Base-by-base conservation (phyloP, 2,329 filamentous ascomycete genomes). In the Ceratocystis papillata region DNA sequence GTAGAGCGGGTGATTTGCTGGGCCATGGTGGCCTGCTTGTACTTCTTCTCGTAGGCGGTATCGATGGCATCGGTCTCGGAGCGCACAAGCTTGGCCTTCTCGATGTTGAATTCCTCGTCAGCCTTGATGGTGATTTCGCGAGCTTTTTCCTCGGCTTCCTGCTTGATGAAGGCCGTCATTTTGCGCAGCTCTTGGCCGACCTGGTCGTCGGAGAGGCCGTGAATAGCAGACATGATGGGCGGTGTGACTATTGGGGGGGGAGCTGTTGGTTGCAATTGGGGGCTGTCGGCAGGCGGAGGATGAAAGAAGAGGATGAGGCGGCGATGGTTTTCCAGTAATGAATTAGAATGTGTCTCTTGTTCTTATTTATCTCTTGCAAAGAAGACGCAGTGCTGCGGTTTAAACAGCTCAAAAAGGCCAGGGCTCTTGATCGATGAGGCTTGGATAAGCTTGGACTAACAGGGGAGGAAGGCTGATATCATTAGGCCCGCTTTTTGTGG, bases 101-200 rank as follows among this genome's bases (percentile, higher is more conserved):
- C 94, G 76, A 96, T 97, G 75, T 90, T 89, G 79, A 97, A 97
- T 78, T 99, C 94, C 78, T 97, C 91, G 80, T 97, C 92, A 77
- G 94, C 94, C 80, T 97, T 97, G 80, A 97, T 88, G 75, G 94
- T 86, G 78, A 99, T 97, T 79, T 99, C 94, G 75, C 89, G 89
- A 73, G 91, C 91, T 79, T 99, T 99, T 77, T 99, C 94, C 74
- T 88, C 84, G 68, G 94, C 94, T 81, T 99, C 94, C 80, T 97
- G 94, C 78, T 91, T 90, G 86, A 99, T 99, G 85, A 99, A 99
- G 75, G 92, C 93, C 68, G 94, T 97, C 94, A 99, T 99, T 85
- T 99, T 99, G 83, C 90, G 92, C 79, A 99, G 89, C 86, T 99
- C 94, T 79, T 90, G 87, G 79, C 89, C 87, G 83, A 99, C 94